Conservation (phyloP, 1,284 basidiomycete genomes). For the Meripilus lineatus region DNA sequence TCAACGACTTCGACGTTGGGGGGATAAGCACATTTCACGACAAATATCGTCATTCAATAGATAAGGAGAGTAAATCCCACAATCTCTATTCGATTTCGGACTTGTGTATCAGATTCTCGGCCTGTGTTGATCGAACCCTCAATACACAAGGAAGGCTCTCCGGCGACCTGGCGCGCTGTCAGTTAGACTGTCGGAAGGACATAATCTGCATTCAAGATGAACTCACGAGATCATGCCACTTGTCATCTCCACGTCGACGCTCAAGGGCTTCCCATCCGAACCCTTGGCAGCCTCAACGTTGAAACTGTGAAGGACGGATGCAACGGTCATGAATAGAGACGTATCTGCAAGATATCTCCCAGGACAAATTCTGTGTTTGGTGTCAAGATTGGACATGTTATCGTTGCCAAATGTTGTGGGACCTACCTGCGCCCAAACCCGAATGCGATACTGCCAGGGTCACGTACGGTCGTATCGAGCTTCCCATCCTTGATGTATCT, state of each 20-base stretch:
- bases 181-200: no score
- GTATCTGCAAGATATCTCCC: conserved; percentile 4
- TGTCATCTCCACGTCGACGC: background rate
- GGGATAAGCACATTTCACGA: no score
- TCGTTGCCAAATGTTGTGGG: background rate
- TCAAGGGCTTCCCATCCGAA: background rate
- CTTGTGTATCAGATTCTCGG: background rate
- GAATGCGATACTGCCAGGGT: conserved; percentile 15
- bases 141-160: background rate
- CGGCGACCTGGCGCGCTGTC: background rate
- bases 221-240: background rate
- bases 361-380: conserved; percentile 5
- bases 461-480: conserved; percentile 9
- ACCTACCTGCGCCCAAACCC: conserved; percentile 13
- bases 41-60: no score
- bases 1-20: no score
- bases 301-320: conserved; percentile 13
- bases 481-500: conserved; percentile 10
- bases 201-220: background rate
- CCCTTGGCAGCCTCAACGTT: conserved; percentile 11
- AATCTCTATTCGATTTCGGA: no score
- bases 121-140: background rate
- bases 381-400: background rate
- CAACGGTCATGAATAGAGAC: conserved; percentile 11
- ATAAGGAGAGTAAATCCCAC: no score